Evolutionary conservation across 306 rosid species (phyloP).

Genomic region (Herpetospermum pedunculosum): DNA sequence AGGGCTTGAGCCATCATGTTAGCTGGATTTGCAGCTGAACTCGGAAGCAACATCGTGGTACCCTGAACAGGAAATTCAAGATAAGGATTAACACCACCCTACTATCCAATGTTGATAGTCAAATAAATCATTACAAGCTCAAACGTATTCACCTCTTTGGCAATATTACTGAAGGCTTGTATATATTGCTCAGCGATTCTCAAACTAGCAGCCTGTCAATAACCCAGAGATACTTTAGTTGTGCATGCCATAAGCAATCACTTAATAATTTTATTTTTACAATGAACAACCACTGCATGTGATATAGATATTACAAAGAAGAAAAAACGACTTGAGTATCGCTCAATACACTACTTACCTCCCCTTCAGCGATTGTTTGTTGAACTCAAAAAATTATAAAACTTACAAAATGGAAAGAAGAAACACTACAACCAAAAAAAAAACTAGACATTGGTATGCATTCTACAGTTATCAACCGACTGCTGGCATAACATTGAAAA

Average conservation of each 20-base stretch:
- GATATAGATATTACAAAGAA: background rate
- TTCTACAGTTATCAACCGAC: background rate
- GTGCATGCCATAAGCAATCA: background rate
- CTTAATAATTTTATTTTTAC: background rate
- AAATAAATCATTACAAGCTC: background rate
- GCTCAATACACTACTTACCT: background rate
- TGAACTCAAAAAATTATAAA: background rate
- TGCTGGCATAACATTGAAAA: background rate
- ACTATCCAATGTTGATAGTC: background rate
- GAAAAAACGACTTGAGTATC: background rate
- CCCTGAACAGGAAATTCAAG: constrained; percentile 33
- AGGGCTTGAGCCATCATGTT: constrained; percentile 94
- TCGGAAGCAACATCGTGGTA: constrained; percentile 92
- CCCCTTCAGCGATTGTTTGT: background rate
- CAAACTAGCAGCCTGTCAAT: constrained; percentile 84
- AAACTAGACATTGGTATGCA: background rate
- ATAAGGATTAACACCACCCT: background rate
- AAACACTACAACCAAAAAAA: background rate
- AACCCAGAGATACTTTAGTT: background rate
- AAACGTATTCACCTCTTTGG: constrained; percentile 74
- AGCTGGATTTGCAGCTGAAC: constrained; percentile 75
- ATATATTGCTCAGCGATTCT: constrained; percentile 88
- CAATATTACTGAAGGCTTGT: constrained; percentile 74
- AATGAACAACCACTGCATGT: background rate
- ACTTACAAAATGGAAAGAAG: background rate